Base-by-base conservation (phyloP, 1,139 yeast species). In the Saccharomycopsis crataegensis region DNA sequence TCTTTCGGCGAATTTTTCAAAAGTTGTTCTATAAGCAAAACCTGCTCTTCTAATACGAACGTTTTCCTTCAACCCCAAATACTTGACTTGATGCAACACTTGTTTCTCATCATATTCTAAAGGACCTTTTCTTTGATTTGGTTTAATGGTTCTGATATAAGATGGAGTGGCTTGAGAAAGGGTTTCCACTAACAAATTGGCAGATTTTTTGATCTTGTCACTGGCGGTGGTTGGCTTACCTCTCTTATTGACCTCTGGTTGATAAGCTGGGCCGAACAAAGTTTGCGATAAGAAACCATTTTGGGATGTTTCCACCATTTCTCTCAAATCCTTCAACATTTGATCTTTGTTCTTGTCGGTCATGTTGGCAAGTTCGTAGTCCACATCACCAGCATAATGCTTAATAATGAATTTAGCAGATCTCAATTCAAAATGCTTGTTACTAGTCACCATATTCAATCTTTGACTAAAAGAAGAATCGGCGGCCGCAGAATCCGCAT, bases 1-100 rank as follows among this genome's bases (percentile, higher is more conserved):
- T 64, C 99, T 77, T 70, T 94, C 97, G n/a, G 90, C 97, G 67
- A 94, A 94, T 68, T 91, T 90, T 56, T 93, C 98, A 70, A 91
- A 94, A 0, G 97, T 88, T 59, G 96, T 96, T 71, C 99, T 84
- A 65, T 91, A 93, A 1, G 99, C 99, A 70, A 94, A 94, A 51
- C 99, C 99, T 0, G 99, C 99, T 73, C 99, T 86, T 74, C 99
- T 82, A 61, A 94, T 94, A 60, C 99, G 81, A 48, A 94, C 98
- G 68, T 94, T 94, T 69, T 94, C 99, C 65, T 93, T 94, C 67
- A 94, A 76, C 66, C 99, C 99, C 62, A 94, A 78, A 67, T 94
- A 94, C 66, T 94, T 94, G 60, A 94, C 85, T 72, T 94, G 99
- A 70, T 94, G 99, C 61, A 93, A 74, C 11, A 93, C 99, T 62